These are phyloP conservation scores for Periconia sp. DNA, from an alignment of 2,329 filamentous ascomycete species.

Conservation along the genomic window DNA sequence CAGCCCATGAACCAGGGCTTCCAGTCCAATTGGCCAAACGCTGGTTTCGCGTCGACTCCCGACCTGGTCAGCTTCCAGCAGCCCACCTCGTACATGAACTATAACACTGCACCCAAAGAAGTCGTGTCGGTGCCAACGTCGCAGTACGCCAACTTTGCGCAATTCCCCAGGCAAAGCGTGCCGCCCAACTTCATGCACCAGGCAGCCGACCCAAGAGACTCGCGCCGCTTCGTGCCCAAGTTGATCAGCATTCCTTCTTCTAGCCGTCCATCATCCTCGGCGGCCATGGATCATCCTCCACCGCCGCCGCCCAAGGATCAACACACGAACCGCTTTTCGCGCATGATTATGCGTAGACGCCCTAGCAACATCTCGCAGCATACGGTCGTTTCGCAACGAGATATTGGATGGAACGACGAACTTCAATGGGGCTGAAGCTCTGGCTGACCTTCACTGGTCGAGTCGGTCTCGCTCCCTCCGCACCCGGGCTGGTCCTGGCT, in stretches of 20 bases:
- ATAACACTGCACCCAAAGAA: conserved; percentile 30
- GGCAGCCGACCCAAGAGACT: conserved; percentile 21
- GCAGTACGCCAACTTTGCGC: conserved; percentile 36
- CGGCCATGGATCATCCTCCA: conserved; percentile 33
- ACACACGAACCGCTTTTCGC: conserved; percentile 37
- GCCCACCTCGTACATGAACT: conserved; percentile 32
- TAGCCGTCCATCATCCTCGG: conserved; percentile 25
- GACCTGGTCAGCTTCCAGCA: conserved; percentile 39
- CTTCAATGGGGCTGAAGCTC: conserved; percentile 35
- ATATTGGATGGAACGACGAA: conserved; percentile 40
- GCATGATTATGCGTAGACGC: conserved; percentile 37
- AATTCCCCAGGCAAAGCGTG: conserved; percentile 38
- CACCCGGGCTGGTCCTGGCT: conserved; percentile 27
- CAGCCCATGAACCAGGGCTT: conserved; percentile 35
- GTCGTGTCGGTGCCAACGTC: conserved; percentile 37
- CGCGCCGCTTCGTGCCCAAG: conserved; percentile 37
- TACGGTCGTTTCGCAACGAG: conserved; percentile 32
- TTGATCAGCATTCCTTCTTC: conserved; percentile 37
- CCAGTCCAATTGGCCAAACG: conserved; percentile 35
- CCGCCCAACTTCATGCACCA: conserved; percentile 39
- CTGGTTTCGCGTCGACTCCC: conserved; percentile 39
- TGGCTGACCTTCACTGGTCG: background rate
- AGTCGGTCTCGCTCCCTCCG: conserved; percentile 1
- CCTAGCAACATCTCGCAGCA: conserved; percentile 43
- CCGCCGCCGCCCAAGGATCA: conserved; percentile 41